A percentile compares a stretch with the other conserved stretches of the same genome.
Conservation (phyloP, 176 grass and related monocot genomes). For the Echinochloa phyllopogon region DNA sequence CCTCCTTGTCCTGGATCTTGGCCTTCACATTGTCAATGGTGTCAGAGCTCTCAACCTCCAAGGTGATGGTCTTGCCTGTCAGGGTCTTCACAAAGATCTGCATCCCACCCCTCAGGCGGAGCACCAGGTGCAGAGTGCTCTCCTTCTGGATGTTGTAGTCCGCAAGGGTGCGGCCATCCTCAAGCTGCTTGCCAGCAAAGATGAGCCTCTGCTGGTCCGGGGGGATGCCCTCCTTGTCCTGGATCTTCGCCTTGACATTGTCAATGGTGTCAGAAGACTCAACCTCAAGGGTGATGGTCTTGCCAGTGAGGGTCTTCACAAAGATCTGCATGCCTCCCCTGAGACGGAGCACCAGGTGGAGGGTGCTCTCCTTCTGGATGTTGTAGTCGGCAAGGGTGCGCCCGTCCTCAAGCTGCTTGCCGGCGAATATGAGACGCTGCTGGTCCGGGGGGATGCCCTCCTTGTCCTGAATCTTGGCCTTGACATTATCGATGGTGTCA, state of each 20-base stretch:
- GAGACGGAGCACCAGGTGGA: constrained; percentile 1
- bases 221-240: constrained; percentile 74
- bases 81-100: constrained; percentile 67
- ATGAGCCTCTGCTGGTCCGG: constrained; percentile 70
- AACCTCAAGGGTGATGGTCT: constrained; percentile 64
- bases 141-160: constrained; percentile 72
- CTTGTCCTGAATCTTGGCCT: constrained; percentile 77
- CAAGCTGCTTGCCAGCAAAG: constrained; percentile 63
- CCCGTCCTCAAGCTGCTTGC: no score
- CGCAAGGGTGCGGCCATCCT: constrained; percentile 59
- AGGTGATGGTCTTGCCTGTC: constrained; percentile 49
- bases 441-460: constrained; percentile 66
- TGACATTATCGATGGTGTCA: constrained; percentile 68
- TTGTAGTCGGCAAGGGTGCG: no score
- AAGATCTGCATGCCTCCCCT: constrained; percentile 69
- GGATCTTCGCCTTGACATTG: constrained; percentile 72
- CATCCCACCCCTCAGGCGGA: constrained; percentile 46
- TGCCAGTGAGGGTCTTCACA: constrained; percentile 45
- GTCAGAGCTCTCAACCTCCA: constrained; percentile 61
- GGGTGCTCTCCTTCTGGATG: background rate
- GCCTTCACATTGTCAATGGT: constrained; percentile 85
- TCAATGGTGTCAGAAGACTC: constrained; percentile 56
- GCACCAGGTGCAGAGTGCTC: constrained; percentile 31
- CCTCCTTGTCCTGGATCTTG: constrained; percentile 88
- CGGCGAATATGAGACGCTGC: constrained; percentile 52